Conservation (phyloP, 345 rosid genomes). For the Gossypium anomalum region DNA sequence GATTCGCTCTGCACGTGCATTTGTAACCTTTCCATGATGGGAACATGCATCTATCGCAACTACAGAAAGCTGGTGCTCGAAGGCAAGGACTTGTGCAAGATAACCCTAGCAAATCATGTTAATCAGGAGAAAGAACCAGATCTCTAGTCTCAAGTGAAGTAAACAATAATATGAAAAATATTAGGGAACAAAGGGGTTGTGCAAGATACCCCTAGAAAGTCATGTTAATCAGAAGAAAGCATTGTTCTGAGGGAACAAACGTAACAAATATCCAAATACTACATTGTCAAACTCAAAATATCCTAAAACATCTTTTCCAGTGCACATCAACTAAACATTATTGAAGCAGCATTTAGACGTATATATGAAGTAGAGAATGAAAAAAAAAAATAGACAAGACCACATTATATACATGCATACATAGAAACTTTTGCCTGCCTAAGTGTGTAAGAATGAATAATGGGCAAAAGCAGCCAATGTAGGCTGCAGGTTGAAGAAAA, state of each 20-base stretch:
- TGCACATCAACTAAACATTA: neutral
- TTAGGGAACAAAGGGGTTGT: conserved; percentile 37
- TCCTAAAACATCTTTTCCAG: conserved; percentile 3
- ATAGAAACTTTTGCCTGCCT: neutral
- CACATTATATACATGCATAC: neutral
- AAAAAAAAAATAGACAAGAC: neutral
- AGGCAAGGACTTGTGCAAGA: conserved; percentile 66
- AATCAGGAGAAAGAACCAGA: neutral
- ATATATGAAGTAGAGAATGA: neutral
- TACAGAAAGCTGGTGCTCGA: conserved; percentile 49
- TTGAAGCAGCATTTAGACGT: neutral
- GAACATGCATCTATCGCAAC: conserved; percentile 84
- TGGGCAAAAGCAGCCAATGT: neutral
- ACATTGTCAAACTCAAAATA: neutral
- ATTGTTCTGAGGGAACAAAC: neutral
- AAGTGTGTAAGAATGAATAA: neutral
- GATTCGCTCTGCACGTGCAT: conserved; percentile 80
- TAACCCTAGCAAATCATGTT: conserved; percentile 52
- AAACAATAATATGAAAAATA: neutral
- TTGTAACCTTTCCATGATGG: conserved; percentile 77
- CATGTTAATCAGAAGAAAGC: neutral
- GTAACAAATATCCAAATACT: neutral
- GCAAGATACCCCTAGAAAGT: conserved; percentile 72
- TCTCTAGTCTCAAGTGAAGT: neutral
- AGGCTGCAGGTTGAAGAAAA: neutral